phyloP scores from a whole-genome alignment of 2,329 filamentous ascomycete genomes.

The Epichloe brachyelytri region DNA sequence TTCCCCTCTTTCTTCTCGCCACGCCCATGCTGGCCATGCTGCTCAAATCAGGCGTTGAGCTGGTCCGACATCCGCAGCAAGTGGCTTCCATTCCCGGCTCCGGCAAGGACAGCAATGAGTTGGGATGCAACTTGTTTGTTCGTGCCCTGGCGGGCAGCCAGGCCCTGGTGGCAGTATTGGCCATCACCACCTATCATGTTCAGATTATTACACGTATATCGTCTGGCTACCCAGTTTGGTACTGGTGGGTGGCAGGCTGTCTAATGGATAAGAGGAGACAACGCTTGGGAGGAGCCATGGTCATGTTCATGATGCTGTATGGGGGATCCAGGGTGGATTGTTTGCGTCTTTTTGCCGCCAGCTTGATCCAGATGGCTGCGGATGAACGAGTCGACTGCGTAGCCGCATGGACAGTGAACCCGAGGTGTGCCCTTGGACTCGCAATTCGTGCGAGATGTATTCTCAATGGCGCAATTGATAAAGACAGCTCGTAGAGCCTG shows the following conservation, averaged over 20 bases:
- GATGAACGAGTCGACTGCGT: background rate
- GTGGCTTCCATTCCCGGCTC: background rate
- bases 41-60: conserved; percentile 41
- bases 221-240: conserved; percentile 83
- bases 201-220: conserved; percentile 87
- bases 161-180: conserved; percentile 54
- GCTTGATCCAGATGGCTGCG: conserved; percentile 36
- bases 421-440: too few species aligned
- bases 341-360: conserved; percentile 82
- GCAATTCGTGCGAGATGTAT: too few species aligned
- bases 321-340: conserved; percentile 68
- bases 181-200: conserved; percentile 74
- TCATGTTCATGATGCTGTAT: conserved; percentile 69
- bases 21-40: conserved; percentile 58
- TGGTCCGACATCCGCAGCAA: conserved; percentile 15
- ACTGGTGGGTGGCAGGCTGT: conserved; percentile 58
- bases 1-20: conserved; percentile 79
- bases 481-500: too few species aligned
- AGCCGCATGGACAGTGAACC: too few species aligned
- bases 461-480: too few species aligned
- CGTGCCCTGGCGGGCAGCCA: conserved; percentile 58
- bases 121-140: conserved; percentile 20
- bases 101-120: conserved; percentile 3
- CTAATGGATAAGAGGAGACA: conserved; percentile 22
- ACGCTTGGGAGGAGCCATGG: conserved; percentile 25